Base-by-base conservation (phyloP, 78 protist genomes). In the Mastigamoeba balamuthi region DNA sequence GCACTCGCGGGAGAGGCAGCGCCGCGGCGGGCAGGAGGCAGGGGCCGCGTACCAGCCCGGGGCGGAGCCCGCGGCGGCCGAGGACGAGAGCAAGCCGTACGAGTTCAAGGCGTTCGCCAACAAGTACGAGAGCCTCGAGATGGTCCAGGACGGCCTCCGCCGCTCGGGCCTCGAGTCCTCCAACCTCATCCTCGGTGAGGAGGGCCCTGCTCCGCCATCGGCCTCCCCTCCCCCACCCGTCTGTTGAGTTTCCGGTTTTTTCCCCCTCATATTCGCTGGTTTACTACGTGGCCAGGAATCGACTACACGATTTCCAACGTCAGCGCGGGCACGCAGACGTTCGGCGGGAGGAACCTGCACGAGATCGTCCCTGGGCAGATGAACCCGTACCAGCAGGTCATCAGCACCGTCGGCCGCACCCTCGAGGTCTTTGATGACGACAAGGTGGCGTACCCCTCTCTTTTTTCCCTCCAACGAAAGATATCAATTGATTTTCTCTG, bases 361-460 rank as follows among this genome's bases (percentile, higher is more conserved):
- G 37, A 25, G 10, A 66, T 29, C 10, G 67, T 53, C 7, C 4
- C 43, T 3, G 7, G 58, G 7, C 23, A 3, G 1, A 2, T 8
- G 9, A 75, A 76, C 44, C 81, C 81, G 27, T 76, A 76, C 66
- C 81, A 76, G 73, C 4, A 6, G 1, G 81, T 76, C 23, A 64
- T 76, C 36, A 28, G 40, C 52, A 66, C 63, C 38, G n/a, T 76
- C 2, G 79, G 79, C 28, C 53, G 66, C 6, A 76, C 81, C 2
- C 40, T 76, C 3, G 81, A 64, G 65, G 73, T 63, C 5, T 76
- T 76, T 36, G 81, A 76, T 27, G 81, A 76, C 17, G 81, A 76
- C n/a, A 64, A 48, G 2, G 33, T 69, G 36, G 33, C 33, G 6
- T 41, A 38, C 6, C 41, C n/a, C 6, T 67, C 6, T 23, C 35